Evolutionary conservation across 1,284 basidiomycete species (phyloP).

Genomic region (Pascua guehoae): DNA sequence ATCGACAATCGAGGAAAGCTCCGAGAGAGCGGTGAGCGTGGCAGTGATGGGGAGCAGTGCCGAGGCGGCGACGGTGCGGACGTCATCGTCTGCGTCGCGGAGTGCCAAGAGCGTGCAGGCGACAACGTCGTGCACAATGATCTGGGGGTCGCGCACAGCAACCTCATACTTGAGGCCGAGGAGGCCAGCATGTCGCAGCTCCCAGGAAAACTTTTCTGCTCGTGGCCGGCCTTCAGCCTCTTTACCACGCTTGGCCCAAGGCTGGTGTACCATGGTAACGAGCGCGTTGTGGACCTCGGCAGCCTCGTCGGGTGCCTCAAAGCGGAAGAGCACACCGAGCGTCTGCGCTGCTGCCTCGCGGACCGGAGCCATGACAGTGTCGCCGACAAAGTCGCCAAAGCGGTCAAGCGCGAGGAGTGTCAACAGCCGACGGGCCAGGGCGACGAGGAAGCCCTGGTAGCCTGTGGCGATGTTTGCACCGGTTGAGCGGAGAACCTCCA

Average conservation of each 20-base stretch:
- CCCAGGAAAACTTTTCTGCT: constrained; percentile 74
- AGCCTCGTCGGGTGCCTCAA: constrained; percentile 75
- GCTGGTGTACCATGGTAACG: constrained; percentile 89
- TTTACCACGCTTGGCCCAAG: constrained; percentile 55
- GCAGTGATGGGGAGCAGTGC: constrained; percentile 82
- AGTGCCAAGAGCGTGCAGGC: constrained; percentile 86
- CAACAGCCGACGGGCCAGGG: constrained; percentile 76
- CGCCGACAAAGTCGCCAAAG: constrained; percentile 95
- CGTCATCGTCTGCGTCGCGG: constrained; percentile 90
- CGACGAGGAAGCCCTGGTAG: constrained; percentile 55
- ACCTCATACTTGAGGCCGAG: constrained; percentile 98
- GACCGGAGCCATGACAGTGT: constrained; percentile 94
- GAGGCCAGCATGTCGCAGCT: constrained; percentile 93
- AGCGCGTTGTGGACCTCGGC: constrained; percentile 77
- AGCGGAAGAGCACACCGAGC: constrained; percentile 79
- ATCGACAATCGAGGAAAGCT: constrained; percentile 68
- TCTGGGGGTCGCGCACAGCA: constrained; percentile 61
- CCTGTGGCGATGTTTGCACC: constrained; percentile 78
- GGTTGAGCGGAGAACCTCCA: constrained; percentile 83
- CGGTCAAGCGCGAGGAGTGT: constrained; percentile 92
- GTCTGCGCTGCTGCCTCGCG: constrained; percentile 95
- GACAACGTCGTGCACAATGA: constrained; percentile 67
- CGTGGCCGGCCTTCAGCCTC: constrained; percentile 47
- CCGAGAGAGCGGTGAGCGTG: constrained; percentile 62
- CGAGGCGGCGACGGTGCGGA: constrained; percentile 90